Conservation (phyloP, 2,329 filamentous ascomycete genomes). For the Pyrenophora teres region DNA sequence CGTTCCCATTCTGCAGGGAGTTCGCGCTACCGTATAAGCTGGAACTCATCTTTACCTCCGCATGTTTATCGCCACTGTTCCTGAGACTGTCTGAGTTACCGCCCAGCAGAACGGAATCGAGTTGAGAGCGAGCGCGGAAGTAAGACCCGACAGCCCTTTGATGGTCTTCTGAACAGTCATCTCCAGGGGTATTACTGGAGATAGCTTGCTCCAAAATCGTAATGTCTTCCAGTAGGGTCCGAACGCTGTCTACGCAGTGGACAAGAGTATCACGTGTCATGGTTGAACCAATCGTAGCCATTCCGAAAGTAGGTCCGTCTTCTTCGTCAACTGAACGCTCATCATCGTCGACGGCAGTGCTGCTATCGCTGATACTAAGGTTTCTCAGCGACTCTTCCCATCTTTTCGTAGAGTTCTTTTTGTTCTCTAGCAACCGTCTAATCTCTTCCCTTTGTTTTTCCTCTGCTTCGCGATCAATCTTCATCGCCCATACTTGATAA, state of each 20-base stretch:
- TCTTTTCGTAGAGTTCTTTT: conserved; percentile 28
- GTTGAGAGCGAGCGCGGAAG: conserved; percentile 20
- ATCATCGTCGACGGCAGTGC: conserved; percentile 20
- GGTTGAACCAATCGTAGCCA: neutral
- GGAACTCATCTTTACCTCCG: neutral
- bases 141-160: conserved; percentile 36
- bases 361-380: conserved; percentile 26
- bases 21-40: no score
- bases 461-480: conserved; percentile 32
- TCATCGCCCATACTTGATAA: conserved; percentile 31
- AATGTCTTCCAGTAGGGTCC: conserved; percentile 27
- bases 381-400: conserved; percentile 34
- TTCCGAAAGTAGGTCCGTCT: neutral
- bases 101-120: conserved; percentile 22
- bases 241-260: conserved; percentile 33
- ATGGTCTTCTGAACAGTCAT: conserved; percentile 37
- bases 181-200: conserved; percentile 47
- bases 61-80: neutral
- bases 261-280: conserved; percentile 19
- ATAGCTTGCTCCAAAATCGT: conserved; percentile 36
- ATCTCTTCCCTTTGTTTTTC: conserved; percentile 34
- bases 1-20: no score
- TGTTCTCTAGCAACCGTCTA: conserved; percentile 27
- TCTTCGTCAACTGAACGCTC: conserved; percentile 3
- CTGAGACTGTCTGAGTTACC: neutral